phyloP scores from a whole-genome alignment of 108 stramenopile genomes.

The Discostella stelligeroides region DNA sequence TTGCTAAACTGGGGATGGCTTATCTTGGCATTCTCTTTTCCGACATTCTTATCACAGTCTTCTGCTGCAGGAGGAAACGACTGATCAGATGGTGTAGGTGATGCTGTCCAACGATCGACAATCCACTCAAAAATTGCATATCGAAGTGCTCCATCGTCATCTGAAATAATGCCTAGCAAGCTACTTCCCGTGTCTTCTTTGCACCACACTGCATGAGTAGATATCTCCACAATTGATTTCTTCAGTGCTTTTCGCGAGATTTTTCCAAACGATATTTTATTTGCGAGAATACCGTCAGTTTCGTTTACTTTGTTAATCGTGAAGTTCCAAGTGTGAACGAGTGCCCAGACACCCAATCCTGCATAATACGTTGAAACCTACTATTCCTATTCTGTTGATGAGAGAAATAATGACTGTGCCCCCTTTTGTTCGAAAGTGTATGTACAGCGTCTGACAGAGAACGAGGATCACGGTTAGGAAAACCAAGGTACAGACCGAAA shows the following conservation, averaged over 20 bases:
- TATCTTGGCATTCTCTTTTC: neutral
- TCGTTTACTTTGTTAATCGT: neutral
- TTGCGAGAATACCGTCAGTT: slow-evolving; percentile 2
- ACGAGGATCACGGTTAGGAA: slow-evolving; percentile 6
- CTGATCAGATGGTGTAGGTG: slow-evolving; percentile 14
- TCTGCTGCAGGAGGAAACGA: neutral
- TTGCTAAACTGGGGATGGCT: neutral
- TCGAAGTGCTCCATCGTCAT: slow-evolving; percentile 37
- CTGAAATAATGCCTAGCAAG: slow-evolving; percentile 19
- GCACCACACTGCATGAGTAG: slow-evolving; percentile 34
- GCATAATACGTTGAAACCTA: slow-evolving; percentile 8
- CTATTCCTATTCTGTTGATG: slow-evolving; percentile 15
- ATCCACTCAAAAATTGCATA: slow-evolving; percentile 42
- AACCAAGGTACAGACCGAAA: slow-evolving; percentile 23
- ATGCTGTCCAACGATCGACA: slow-evolving; percentile 31
- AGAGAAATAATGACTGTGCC: slow-evolving; percentile 7
- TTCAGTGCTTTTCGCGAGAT: slow-evolving; percentile 31
- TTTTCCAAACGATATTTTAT: slow-evolving; percentile 5
- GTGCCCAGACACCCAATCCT: slow-evolving; percentile 19
- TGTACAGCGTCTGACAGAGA: slow-evolving; percentile 7
- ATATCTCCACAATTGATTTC: slow-evolving; percentile 31
- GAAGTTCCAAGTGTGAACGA: slow-evolving; percentile 11
- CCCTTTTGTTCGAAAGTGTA: slow-evolving; percentile 7
- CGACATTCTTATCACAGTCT: neutral
- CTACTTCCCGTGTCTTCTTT: slow-evolving; percentile 10